Base-by-base conservation (phyloP, 1,284 basidiomycete species). In the Irpex rosettiformis region DNA sequence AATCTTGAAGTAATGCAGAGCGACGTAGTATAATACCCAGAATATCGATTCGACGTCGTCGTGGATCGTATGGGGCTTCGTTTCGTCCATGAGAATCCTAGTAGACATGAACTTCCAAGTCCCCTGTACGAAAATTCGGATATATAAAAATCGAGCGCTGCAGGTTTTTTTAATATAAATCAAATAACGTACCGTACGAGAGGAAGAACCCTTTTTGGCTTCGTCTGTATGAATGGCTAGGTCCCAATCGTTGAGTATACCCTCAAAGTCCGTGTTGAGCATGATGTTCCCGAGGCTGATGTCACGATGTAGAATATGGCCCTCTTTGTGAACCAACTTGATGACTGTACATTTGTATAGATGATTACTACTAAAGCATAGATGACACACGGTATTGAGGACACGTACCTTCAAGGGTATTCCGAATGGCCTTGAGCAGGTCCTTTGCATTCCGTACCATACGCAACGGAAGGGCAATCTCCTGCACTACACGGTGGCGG, bases 211-310 rank as follows among this genome's bases (percentile, higher is more conserved):
- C 24, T 24, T 22, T 8, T 22, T 13, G 4, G 10, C 27, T 5
- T 22, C n/a, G 6, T 11, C 11, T 10, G n/a, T 28, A 25, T 25
- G 10, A 27, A 49, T 49, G 6, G 40, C 47, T 13, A 51, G 52
- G 49, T 62, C 61, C 61, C 61, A 62, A 28, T 62, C 59, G 30
- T 58, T 59, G 28, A 63, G 40, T 3, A 54, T 43, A 1, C 59
- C 62, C 16, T 47, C 24, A 21, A 25, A 28, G 11, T 55, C 47
- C 13, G 33, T 30, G 11, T 16, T 29, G 3, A 63, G 25, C 62
- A 63, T 63, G 51, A 63, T 48, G 43, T 63, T 63, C 7, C 59
- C 59, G 4, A 27, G 4, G 43, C 61, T 61, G 8, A 61, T 25
- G 43, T 59, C 62, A 10, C 57, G 54, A 43, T 63, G 59, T 10